These are phyloP conservation scores for Platanthera zijinensis DNA, from an alignment of 106 monocot genomes.

Conservation along the genomic window DNA sequence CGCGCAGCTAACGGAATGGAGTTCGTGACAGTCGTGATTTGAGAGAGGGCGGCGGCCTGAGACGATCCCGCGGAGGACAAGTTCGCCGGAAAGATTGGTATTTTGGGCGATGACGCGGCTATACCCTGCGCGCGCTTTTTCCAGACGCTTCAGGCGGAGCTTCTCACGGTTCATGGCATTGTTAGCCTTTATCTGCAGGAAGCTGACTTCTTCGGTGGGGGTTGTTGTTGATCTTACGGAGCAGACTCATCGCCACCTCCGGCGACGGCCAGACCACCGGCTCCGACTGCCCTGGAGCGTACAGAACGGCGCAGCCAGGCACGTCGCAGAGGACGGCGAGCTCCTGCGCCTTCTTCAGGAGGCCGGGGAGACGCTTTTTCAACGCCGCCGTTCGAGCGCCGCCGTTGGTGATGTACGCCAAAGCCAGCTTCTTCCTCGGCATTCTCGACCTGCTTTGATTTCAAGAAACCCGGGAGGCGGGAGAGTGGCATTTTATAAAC, in stretches of 20 bases:
- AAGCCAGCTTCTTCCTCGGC: conserved; percentile 12
- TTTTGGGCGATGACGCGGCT: not conserved
- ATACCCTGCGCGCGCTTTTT: not conserved
- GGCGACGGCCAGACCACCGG: conserved; percentile 11
- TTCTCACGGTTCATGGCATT: conserved; percentile 4
- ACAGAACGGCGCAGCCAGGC: conserved; percentile 1
- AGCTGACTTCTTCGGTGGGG: not conserved
- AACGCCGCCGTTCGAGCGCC: not conserved
- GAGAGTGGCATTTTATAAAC: no score
- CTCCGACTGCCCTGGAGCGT: not conserved
- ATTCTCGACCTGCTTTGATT: not conserved
- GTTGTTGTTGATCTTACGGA: not conserved
- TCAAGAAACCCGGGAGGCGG: no score
- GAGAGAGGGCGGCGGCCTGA: not conserved
- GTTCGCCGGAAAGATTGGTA: not conserved
- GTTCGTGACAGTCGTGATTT: not conserved
- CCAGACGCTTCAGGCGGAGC: not conserved
- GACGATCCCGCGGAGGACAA: not conserved
- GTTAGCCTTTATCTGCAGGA: not conserved
- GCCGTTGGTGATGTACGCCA: conserved; percentile 8
- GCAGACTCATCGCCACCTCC: not conserved
- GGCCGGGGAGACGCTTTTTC: conserved; percentile 6
- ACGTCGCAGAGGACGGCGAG: conserved; percentile 14
- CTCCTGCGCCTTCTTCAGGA: conserved; percentile 11
- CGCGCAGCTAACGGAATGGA: not conserved